Percentiles rank a stretch among this genome's conserved stretches.
Conservation (phyloP, 225 moss, liverwort and hornwort genomes). For the Pseudisothecium myosuroides region DNA sequence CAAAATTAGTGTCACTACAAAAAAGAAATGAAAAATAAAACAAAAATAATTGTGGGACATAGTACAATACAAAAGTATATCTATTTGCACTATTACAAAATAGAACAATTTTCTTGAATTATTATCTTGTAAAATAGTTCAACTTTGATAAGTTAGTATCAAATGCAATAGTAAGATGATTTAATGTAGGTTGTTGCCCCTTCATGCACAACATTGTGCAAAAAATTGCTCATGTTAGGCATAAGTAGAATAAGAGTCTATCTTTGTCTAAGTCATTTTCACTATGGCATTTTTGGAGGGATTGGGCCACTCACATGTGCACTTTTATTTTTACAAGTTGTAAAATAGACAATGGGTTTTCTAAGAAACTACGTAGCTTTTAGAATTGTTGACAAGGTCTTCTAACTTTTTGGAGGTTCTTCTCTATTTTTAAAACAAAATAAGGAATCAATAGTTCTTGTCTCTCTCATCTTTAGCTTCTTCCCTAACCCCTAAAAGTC, state of each 20-base stretch:
- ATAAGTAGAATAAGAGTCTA: background rate
- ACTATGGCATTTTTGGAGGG: background rate
- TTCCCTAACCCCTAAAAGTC: too few species aligned
- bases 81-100: too few species aligned
- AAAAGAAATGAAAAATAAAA: background rate
- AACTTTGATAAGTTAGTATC: background rate
- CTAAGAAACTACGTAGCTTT: rapidly evolving
- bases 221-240: background rate
- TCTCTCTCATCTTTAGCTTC: background rate
- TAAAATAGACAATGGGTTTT: background rate
- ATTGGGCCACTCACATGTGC: background rate
- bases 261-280: background rate
- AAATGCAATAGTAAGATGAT: background rate
- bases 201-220: background rate
- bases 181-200: background rate
- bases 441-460: background rate
- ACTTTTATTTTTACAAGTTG: background rate
- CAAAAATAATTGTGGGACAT: background rate
- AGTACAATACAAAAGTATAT: background rate
- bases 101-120: background rate
- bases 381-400: background rate
- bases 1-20: too few species aligned
- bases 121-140: background rate
- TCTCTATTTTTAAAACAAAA: background rate
- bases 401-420: background rate